Evolutionary conservation across 805 yeast genomes (phyloP).

Genomic region (Crinitomyces ghanaensis): DNA sequence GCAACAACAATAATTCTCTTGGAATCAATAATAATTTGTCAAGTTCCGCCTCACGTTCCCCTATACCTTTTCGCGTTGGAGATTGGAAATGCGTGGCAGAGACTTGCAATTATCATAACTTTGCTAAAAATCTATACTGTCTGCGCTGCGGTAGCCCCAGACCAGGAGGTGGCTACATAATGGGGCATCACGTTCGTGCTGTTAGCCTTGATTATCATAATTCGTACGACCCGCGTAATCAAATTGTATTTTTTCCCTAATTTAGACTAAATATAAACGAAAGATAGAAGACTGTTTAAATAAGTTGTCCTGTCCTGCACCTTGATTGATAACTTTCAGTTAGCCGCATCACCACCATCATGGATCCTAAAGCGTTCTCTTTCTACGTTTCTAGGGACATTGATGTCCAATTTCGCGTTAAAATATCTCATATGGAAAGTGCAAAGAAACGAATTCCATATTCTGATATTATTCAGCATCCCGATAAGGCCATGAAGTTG

Average conservation of each 20-base stretch:
- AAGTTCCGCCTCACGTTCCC: not conserved
- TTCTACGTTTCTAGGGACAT: conserved; percentile 50
- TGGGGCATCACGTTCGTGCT: too few species aligned
- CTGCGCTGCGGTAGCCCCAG: conserved; percentile 80
- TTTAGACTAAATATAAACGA: too few species aligned
- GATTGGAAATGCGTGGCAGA: conserved; percentile 88
- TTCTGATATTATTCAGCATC: conserved; percentile 38
- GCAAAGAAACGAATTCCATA: conserved; percentile 30
- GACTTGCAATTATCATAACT: conserved; percentile 76
- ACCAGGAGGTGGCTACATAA: too few species aligned
- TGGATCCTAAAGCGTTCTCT: conserved; percentile 35
- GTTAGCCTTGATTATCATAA: too few species aligned
- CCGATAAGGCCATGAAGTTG: conserved; percentile 32
- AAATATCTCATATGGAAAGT: conserved; percentile 39
- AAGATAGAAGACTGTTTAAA: too few species aligned
- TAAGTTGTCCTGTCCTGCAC: too few species aligned
- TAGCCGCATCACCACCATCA: conserved; percentile 9
- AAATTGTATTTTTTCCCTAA: too few species aligned
- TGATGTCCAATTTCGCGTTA: conserved; percentile 37
- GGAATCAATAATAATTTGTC: conserved; percentile 20
- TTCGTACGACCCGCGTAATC: too few species aligned
- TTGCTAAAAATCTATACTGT: conserved; percentile 81
- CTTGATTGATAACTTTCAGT: too few species aligned
- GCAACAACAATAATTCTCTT: conserved; percentile 9
- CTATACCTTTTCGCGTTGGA: conserved; percentile 91